Evolutionary conservation across 495 filamentous ascomycete species (phyloP), one percentile per base, ranked within the genome.

Genomic region (Aspergillus panamensis): DNA sequence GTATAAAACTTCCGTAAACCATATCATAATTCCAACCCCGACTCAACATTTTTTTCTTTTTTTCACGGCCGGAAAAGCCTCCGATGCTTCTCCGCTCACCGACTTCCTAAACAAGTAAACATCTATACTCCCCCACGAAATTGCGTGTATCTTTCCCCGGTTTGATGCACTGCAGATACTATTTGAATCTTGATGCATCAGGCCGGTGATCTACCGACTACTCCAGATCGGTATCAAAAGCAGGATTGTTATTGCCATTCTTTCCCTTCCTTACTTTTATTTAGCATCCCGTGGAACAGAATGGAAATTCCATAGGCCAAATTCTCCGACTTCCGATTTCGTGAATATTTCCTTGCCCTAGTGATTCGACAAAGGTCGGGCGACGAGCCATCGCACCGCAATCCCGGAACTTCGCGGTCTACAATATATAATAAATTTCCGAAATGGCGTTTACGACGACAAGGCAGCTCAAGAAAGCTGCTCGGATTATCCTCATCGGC

Each of bases 401-500:
- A 25, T 25, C 25, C 25, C 25, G 25, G 5, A 25, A 25, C 25
- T 25, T 25, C 35, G 8, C 35, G 14, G 10, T 39, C 10, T 3
- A n/a, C 10, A 13, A 39, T 8, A 39, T 13, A 39, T n/a, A 10
- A 32, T 7, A 32, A n/a, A 21, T 21, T 21, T 1, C 25, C 13
- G 21, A 48, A 62, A 72, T 69, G 67, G 60, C 65, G 30, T 43
- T 52, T 54, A 54, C 69, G 30, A 69, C 69, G 30, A 69, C 69
- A 4, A 73, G 66, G 61, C 72, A 84, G 74, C 86, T 95, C 64
- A 82, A 82, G 56, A 85, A 82, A 70, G 93, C 94, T 37, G 94
- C 95, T 16, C 88, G 94, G 32, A 85, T 98, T 51, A 97, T 98
- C 69, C 84, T 98, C 54, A 84, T 98, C 59, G 94, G 94, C 51